phyloP scores from a whole-genome alignment of 1,284 basidiomycete species.

The Peniophora sp. region DNA sequence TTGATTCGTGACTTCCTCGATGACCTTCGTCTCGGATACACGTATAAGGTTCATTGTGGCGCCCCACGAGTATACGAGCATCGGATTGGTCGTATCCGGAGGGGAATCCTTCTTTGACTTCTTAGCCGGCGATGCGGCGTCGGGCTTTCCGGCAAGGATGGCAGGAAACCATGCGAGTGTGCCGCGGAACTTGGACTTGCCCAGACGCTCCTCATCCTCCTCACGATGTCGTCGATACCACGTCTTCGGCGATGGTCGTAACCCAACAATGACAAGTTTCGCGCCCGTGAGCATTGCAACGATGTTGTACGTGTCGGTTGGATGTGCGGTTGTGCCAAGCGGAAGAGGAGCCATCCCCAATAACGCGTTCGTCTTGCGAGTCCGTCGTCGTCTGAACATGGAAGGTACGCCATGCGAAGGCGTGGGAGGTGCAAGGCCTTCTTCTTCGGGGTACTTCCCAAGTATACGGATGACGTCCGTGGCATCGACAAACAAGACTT shows the following conservation, averaged over 20 bases:
- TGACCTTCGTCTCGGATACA: constrained; percentile 54
- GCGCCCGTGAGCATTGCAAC: constrained; percentile 84
- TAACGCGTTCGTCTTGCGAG: constrained; percentile 49
- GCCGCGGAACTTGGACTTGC: constrained; percentile 45
- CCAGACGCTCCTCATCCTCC: constrained; percentile 32
- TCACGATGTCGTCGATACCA: constrained; percentile 83
- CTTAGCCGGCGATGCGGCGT: constrained; percentile 15
- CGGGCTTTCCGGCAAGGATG: constrained; percentile 20
- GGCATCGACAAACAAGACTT: constrained; percentile 92
- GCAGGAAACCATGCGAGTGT: constrained; percentile 77
- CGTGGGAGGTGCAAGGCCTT: constrained; percentile 12
- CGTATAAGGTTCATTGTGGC: constrained; percentile 54
- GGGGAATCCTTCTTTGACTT: constrained; percentile 20
- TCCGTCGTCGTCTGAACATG: constrained; percentile 21
- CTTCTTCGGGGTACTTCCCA: constrained; percentile 78
- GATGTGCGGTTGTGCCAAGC: constrained; percentile 67
- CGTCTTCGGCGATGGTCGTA: constrained; percentile 88
- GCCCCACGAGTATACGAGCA: constrained; percentile 83
- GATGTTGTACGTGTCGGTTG: constrained; percentile 79
- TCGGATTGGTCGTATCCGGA: constrained; percentile 34
- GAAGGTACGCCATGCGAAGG: constrained; percentile 10
- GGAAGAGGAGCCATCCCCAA: constrained; percentile 81
- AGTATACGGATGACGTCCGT: constrained; percentile 92
- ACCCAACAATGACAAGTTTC: constrained; percentile 88
- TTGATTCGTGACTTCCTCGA: constrained; percentile 40